These are phyloP conservation scores for Cyclotella cryptica DNA, from an alignment of 108 stramenopile species.

Conservation along the genomic window DNA sequence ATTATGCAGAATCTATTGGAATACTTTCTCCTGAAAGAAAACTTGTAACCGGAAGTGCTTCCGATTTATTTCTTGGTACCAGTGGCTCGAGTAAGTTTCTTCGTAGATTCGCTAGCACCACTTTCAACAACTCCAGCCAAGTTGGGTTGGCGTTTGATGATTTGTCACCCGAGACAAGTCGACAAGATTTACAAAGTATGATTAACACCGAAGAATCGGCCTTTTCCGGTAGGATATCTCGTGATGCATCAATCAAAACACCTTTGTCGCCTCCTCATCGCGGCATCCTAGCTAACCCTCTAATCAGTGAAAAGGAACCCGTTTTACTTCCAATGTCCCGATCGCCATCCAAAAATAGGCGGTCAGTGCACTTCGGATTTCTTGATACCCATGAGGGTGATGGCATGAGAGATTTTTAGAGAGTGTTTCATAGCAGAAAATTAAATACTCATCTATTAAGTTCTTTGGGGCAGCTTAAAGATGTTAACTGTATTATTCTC, in stretches of 20 bases:
- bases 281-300: neutral
- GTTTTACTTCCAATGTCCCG: neutral
- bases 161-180: conserved; percentile 21
- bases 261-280: neutral
- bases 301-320: neutral
- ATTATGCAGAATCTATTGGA: conserved; percentile 52
- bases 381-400: conserved; percentile 4
- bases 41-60: neutral
- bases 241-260: neutral
- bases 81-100: conserved; percentile 11
- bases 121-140: conserved; percentile 34
- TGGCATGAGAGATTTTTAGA: no score
- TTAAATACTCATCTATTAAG: no score
- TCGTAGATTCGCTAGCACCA: neutral
- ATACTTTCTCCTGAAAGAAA: conserved; percentile 50
- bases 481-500: no score
- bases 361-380: conserved; percentile 26
- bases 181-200: conserved; percentile 24
- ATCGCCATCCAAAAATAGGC: conserved; percentile 17
- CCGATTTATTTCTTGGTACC: neutral
- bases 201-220: conserved; percentile 2
- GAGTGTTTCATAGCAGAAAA: no score
- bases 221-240: neutral
- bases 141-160: conserved; percentile 37
- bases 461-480: no score